phyloP scores from a whole-genome alignment of 2,329 filamentous ascomycete species.

The Metarhizium humberi region DNA sequence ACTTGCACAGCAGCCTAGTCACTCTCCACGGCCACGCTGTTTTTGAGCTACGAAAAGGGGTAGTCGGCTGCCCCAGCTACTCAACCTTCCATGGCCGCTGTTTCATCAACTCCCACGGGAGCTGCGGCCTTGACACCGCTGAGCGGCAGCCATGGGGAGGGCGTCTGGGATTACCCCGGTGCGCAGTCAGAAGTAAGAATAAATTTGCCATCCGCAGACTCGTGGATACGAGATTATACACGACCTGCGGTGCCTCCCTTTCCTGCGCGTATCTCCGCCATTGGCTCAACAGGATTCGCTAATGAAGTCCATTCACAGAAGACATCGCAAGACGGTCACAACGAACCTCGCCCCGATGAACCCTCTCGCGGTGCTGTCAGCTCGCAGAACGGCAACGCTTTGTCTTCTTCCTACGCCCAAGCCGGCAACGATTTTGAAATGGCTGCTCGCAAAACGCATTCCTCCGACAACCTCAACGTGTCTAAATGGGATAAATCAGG shows the following conservation, averaged over 20 bases:
- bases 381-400: slow-evolving; percentile 17
- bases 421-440: slow-evolving; percentile 14
- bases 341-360: slow-evolving; percentile 6
- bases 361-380: slow-evolving; percentile 10
- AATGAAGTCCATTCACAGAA: slow-evolving; percentile 4
- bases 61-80: slow-evolving; percentile 16
- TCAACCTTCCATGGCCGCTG: slow-evolving; percentile 36
- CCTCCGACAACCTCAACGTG: slow-evolving; percentile 22
- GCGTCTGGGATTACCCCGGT: slow-evolving; percentile 32
- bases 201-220: not conserved
- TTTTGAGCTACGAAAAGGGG: slow-evolving; percentile 10
- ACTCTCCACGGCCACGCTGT: not conserved
- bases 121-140: slow-evolving; percentile 39
- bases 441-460: slow-evolving; percentile 25
- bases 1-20: too few species aligned
- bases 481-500: slow-evolving; percentile 13
- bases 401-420: slow-evolving; percentile 11
- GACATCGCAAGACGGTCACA: slow-evolving; percentile 6
- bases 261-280: not conserved
- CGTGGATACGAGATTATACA: not conserved
- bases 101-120: slow-evolving; percentile 39
- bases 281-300: not conserved
- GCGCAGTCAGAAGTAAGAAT: slow-evolving; percentile 28
- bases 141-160: slow-evolving; percentile 38
- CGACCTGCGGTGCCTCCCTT: not conserved